phyloP scores from a whole-genome alignment of 768 basidiomycete species.

The Ramaria rubella region DNA sequence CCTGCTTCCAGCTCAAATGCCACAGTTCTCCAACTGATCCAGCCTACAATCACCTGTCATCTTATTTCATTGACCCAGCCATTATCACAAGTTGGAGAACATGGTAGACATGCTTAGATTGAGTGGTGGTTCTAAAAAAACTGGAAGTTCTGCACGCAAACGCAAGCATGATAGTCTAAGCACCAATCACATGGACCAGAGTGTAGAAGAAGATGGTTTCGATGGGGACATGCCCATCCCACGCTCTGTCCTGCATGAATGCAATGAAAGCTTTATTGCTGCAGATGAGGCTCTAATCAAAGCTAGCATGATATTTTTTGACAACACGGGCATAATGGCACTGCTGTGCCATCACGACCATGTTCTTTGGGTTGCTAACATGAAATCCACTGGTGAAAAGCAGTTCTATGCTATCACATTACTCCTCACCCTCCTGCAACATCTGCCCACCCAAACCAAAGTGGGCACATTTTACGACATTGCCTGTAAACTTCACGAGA shows the following conservation, averaged over 20 bases:
- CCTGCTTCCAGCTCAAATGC: no score
- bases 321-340: slow-evolving; percentile 12
- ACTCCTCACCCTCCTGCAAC: not conserved
- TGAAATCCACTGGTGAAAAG: slow-evolving; percentile 7
- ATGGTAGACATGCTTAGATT: no score
- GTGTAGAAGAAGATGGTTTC: not conserved
- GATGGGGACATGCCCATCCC: not conserved
- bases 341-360: slow-evolving; percentile 9
- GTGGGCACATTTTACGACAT: slow-evolving; percentile 29
- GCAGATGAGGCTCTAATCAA: slow-evolving; percentile 10
- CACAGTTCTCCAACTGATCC: no score
- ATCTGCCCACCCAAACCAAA: slow-evolving; percentile 20
- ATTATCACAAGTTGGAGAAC: no score
- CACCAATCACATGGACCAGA: no score
- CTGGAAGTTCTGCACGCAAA: no score
- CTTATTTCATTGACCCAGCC: no score
- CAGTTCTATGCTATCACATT: slow-evolving; percentile 11
- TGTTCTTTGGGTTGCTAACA: slow-evolving; percentile 8
- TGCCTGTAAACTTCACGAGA: slow-evolving; percentile 30
- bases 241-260: slow-evolving; percentile 1
- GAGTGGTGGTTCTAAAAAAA: no score
- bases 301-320: slow-evolving; percentile 3
- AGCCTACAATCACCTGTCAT: no score
- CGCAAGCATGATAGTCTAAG: not conserved
- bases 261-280: slow-evolving; percentile 8